These are phyloP conservation scores for Penicillium malachiteum DNA, from an alignment of 495 filamentous ascomycete species.

Conservation along the genomic window DNA sequence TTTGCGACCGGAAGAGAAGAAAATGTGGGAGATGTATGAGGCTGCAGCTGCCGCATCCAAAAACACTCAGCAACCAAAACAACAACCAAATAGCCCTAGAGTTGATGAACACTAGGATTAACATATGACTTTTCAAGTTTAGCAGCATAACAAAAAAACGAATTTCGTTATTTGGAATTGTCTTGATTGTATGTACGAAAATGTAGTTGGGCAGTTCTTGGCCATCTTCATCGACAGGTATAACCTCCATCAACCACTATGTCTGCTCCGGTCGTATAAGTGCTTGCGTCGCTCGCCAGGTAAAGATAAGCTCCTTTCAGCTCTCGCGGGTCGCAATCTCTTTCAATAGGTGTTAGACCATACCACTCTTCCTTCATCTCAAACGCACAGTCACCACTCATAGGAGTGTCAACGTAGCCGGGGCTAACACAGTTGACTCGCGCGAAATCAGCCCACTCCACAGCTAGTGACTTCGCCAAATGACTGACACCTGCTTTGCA, in stretches of 20 bases:
- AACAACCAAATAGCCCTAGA: too few species aligned
- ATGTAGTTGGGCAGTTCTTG: too few species aligned
- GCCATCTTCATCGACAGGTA: conserved; percentile 15
- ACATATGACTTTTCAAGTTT: too few species aligned
- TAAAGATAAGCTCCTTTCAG: conserved; percentile 82
- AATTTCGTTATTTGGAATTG: too few species aligned
- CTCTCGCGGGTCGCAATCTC: conserved; percentile 50
- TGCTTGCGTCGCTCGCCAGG: conserved; percentile 73
- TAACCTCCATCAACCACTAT: conserved; percentile 63
- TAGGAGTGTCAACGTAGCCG: conserved; percentile 77
- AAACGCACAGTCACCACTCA: conserved; percentile 39
- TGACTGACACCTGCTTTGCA: conserved; percentile 81
- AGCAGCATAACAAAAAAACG: too few species aligned
- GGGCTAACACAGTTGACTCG: conserved; percentile 76
- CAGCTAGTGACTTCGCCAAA: conserved; percentile 66
- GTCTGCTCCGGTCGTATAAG: conserved; percentile 74
- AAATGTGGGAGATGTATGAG: too few species aligned
- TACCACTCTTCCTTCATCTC: conserved; percentile 18
- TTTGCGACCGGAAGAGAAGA: too few species aligned
- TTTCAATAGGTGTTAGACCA: conserved; percentile 62
- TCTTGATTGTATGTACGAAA: too few species aligned
- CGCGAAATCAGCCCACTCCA: conserved; percentile 83
- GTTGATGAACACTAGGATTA: too few species aligned
- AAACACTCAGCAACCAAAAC: too few species aligned
- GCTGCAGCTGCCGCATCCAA: too few species aligned